These are phyloP conservation scores for Colletotrichum brevisporum DNA, from an alignment of 2,329 filamentous ascomycete species.

Conservation along the genomic window DNA sequence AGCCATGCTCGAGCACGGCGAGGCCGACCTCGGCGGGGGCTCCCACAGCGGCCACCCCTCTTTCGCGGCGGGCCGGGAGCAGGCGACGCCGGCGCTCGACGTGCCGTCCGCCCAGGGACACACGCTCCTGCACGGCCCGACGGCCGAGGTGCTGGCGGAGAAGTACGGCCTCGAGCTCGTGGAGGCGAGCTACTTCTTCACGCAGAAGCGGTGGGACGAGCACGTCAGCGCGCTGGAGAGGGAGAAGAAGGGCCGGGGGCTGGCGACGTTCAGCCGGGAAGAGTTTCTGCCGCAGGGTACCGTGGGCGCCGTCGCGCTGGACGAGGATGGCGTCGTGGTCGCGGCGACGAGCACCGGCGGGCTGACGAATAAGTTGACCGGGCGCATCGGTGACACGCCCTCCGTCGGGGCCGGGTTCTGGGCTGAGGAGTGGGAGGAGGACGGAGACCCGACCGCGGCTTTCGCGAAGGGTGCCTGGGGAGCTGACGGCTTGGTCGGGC, in stretches of 20 bases:
- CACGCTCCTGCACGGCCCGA: conserved; percentile 75
- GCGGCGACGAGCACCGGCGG: conserved; percentile 80
- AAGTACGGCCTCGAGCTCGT: conserved; percentile 80
- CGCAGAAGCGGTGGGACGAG: conserved; percentile 83
- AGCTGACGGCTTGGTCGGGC: conserved; percentile 44
- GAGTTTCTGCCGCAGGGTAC: conserved; percentile 87
- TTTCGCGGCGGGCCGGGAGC: background rate
- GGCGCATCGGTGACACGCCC: conserved; percentile 88
- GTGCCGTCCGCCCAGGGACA: conserved; percentile 76
- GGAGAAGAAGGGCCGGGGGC: conserved; percentile 57
- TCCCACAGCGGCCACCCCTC: conserved; percentile 48
- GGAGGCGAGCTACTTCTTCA: conserved; percentile 82
- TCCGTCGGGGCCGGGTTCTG: conserved; percentile 89
- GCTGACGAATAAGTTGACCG: conserved; percentile 89
- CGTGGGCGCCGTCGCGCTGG: conserved; percentile 85
- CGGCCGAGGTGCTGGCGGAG: conserved; percentile 78
- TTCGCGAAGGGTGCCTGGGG: conserved; percentile 33
- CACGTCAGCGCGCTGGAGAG: conserved; percentile 73
- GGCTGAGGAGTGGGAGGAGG: conserved; percentile 85
- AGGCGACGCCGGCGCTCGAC: conserved; percentile 47
- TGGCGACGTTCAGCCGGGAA: conserved; percentile 69
- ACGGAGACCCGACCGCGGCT: conserved; percentile 51
- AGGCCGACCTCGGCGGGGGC: conserved; percentile 67
- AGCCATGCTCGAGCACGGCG: conserved; percentile 77
- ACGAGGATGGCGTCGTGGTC: conserved; percentile 81